Base-by-base conservation (phyloP, 2,329 filamentous ascomycete genomes). In the Microcyclospora pomicola region DNA sequence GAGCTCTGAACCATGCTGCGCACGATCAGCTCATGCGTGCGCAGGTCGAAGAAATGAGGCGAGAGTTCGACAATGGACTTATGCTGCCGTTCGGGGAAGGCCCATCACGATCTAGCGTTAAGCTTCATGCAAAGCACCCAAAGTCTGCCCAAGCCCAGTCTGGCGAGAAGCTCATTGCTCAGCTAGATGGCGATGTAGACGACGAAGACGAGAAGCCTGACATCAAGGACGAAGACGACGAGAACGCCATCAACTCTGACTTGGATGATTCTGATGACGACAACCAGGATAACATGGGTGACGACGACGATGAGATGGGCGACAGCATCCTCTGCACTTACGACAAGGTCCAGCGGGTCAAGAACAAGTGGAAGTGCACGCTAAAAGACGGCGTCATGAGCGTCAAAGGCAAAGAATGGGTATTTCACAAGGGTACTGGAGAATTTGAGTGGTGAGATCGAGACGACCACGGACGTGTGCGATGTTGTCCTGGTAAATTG, bases 171-270 rank as follows among this genome's bases (percentile, higher is more conserved):
- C n/a, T n/a, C n/a, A 59, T 66, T 10, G 57, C 64, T 28, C 65
- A 67, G 39, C 58, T 69, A 24, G 72, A 76, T 49, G 81, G 79
- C 4, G 67, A 68, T 30, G 74, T 32, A 11, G 43, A 75, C 15
- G 67, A 73, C 49, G n/a, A n/a, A n/a, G 56, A 63, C 11, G 62
- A 68, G 31, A 58, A 61, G 33, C 59, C 63, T 38, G 48, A 47
- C 29, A 37, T 55, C 41, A 63, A 71, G 15, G 75, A 76, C 36
- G 54, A 60, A 36, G 53, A 59, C 10, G 87, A 95, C 47, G 88
- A 94, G 48, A 87, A 98, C 59, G 91, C 88, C 2, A 98, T 98
- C 65, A 98, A 98, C 61, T 96, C 91, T 0, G 91, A 98, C 53
- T 76, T 98, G 3, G 91, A 98, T 56, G 91, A 98, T 55, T 77